Conservation (phyloP, 805 yeast species). For the Kuraishia cidri region DNA sequence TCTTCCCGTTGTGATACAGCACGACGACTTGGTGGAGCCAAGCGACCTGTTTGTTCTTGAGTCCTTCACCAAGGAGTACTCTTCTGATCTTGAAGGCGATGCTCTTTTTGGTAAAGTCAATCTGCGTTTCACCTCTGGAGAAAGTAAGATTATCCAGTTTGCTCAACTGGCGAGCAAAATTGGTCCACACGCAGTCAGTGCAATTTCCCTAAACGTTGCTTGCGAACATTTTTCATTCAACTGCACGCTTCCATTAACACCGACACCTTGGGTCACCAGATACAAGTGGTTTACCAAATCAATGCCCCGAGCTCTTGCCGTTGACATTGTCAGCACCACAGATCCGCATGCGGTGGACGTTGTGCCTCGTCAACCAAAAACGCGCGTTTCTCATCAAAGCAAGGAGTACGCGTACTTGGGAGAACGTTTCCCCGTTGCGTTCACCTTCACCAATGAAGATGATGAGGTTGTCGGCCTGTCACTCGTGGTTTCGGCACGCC, state of each 20-base stretch:
- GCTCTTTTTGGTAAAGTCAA: slow-evolving; percentile 7
- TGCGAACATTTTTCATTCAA: too few relatives aligned
- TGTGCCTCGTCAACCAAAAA: too few relatives aligned
- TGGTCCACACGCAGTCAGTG: slow-evolving; percentile 14
- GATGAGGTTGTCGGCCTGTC: background rate
- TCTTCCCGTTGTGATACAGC: background rate
- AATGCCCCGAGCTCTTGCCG: too few relatives aligned
- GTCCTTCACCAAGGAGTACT: too few relatives aligned
- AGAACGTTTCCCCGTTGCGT: slow-evolving; percentile 1
- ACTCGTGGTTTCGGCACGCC: background rate
- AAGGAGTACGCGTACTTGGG: too few relatives aligned
- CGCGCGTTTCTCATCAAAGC: too few relatives aligned
- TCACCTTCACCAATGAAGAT: background rate
- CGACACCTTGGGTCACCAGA: too few relatives aligned
- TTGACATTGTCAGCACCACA: too few relatives aligned
- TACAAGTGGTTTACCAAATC: too few relatives aligned
- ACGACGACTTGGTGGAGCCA: background rate
- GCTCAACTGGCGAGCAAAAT: slow-evolving; percentile 10
- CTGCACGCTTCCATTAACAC: too few relatives aligned
- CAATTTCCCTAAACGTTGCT: slow-evolving; percentile 4
- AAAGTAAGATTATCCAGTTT: slow-evolving; percentile 10
- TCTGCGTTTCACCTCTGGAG: slow-evolving; percentile 8
- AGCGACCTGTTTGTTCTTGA: background rate
- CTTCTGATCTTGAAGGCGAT: slow-evolving; percentile 1
- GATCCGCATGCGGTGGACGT: too few relatives aligned